These are phyloP conservation scores for Naganishia sp. DNA, from an alignment of 1,284 basidiomycete species.

Conservation along the genomic window DNA sequence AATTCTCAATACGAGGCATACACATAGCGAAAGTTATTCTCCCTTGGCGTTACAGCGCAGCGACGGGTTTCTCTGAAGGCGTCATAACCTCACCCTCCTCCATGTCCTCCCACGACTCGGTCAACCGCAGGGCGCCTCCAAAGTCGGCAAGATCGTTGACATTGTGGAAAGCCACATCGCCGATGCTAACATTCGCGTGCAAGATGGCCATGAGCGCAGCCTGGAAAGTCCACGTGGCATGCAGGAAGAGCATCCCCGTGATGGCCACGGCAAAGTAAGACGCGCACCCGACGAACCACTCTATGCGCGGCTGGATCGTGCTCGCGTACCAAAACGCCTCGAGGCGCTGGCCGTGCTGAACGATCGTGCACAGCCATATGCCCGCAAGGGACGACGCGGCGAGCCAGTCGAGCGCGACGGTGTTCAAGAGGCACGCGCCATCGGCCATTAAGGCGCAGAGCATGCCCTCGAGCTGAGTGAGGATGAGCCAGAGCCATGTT, in stretches of 20 bases:
- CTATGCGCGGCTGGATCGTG: neutral
- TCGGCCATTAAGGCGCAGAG: neutral
- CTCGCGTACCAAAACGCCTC: neutral
- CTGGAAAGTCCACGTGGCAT: slow-evolving; percentile 7
- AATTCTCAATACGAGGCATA: neutral
- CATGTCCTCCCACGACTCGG: neutral
- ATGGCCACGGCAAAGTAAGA: slow-evolving; percentile 1
- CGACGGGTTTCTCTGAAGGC: neutral
- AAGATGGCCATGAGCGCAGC: neutral
- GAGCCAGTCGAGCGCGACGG: slow-evolving; percentile 7
- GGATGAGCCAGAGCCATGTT: slow-evolving; percentile 12
- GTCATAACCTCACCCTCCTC: neutral
- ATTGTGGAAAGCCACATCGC: slow-evolving; percentile 1
- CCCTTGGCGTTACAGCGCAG: no score
- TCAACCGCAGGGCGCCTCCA: slow-evolving; percentile 2
- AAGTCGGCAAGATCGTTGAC: slow-evolving; percentile 10
- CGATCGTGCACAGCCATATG: neutral
- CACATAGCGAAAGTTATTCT: no score
- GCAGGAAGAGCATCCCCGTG: slow-evolving; percentile 13
- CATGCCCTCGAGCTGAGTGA: slow-evolving; percentile 6
- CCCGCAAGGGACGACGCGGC: slow-evolving; percentile 1
- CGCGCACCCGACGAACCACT: slow-evolving; percentile 1
- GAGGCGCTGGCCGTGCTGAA: neutral
- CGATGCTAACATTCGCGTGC: neutral
- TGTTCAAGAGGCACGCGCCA: slow-evolving; percentile 1